Percentiles rank a stretch among this genome's conserved stretches.
phyloP scores from a whole-genome alignment of 331 rosid genomes.

The Saraca asoca region DNA sequence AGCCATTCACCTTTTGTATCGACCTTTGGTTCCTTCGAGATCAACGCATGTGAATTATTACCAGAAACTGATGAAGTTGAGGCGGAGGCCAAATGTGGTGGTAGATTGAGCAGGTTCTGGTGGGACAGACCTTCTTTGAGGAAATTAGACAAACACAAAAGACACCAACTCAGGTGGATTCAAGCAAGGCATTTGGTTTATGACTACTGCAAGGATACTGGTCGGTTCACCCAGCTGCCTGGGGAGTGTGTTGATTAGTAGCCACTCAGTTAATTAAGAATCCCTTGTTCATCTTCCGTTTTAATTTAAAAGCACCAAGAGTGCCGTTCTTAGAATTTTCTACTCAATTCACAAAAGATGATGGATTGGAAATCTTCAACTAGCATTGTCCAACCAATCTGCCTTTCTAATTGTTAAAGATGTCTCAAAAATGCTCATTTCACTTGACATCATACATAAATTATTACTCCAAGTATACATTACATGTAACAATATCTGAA shows the following conservation, averaged over 20 bases:
- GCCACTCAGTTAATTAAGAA: neutral
- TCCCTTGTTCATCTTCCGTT: no score
- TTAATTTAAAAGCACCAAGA: no score
- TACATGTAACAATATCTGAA: no score
- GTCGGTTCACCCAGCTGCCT: constrained; percentile 18
- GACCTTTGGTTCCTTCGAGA: constrained; percentile 7
- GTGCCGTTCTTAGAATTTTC: no score
- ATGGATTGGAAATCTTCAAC: no score
- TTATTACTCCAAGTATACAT: no score
- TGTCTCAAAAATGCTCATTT: no score
- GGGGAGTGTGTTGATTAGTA: constrained; percentile 9
- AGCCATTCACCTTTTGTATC: constrained; percentile 27
- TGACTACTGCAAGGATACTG: constrained; percentile 17
- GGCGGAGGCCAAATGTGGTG: neutral
- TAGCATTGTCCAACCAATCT: no score
- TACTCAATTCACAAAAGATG: no score
- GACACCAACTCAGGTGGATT: constrained; percentile 33
- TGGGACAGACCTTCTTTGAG: constrained; percentile 25
- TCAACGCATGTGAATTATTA: constrained; percentile 9
- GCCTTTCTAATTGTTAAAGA: no score
- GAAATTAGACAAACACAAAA: constrained; percentile 7
- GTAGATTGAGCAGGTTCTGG: neutral
- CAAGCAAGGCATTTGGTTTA: constrained; percentile 24
- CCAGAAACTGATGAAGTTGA: neutral
- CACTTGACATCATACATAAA: no score